Base-by-base conservation (phyloP, 2,329 filamentous ascomycete species). In the Bimuria novae-zelandiae region DNA sequence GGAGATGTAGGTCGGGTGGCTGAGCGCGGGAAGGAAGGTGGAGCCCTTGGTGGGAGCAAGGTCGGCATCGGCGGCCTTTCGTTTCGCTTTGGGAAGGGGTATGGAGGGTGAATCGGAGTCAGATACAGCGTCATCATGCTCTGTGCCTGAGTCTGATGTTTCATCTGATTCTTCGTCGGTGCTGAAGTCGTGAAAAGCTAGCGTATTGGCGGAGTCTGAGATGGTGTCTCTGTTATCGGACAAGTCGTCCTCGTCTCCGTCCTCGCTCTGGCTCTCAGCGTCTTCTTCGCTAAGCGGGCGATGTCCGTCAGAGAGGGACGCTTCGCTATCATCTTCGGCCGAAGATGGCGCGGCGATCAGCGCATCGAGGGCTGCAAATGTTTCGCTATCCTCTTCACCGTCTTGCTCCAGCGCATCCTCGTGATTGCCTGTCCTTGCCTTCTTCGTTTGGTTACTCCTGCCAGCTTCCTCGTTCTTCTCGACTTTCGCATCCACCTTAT, bases 1-100 rank as follows among this genome's bases (percentile, higher is more conserved):
- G 2, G 89, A 91, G 63, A 90, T 83, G 75, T 93, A 95, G 51
- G 89, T 89, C 17, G 86, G 87, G 82, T 84, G 80, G 49, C 90
- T 90, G 14, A 94, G 82, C 1, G 86, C 85, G 0, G 90, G 90
- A 1, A 94, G 76, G 68, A 92, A 91, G 16, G 27, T n/a, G 17
- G 41, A 44, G 41, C 25, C 41, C 4, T 27, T 27, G 3, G 27
- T 33, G 17, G 27, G 17, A 0, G 83, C 83, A 0, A 88, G 85
- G 23, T 71, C 69, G 30, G 63, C 62, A 27, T 57, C 42, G 54
- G 63, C 55, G 1, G 32, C n/a, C 51, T 65, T 61, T 22, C 44
- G 17, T 52, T 65, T 71, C 12, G 56, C 12, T 23, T 65, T 65
- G 2, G 57, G 52, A 5, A 50, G 37, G 7, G 60, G 55, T 37